Conservation (phyloP, 2,329 filamentous ascomycete genomes). For the Cladophialophora exuberans region DNA sequence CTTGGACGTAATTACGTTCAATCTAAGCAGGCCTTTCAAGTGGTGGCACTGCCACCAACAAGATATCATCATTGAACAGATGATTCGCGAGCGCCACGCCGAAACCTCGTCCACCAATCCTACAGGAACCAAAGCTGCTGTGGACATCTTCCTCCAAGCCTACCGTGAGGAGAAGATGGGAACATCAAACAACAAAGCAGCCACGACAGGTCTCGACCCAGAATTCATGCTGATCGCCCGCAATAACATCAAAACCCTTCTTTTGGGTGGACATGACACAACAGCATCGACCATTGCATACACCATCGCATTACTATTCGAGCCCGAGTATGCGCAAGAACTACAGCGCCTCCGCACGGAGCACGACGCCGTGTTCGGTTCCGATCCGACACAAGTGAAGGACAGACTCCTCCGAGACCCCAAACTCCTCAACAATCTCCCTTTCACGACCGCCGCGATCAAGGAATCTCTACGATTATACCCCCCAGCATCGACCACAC, state of each 20-base stretch:
- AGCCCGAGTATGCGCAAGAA: slow-evolving; percentile 36
- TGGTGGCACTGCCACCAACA: slow-evolving; percentile 9
- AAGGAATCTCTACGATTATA: slow-evolving; percentile 61
- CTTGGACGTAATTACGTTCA: not conserved
- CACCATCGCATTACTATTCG: slow-evolving; percentile 43
- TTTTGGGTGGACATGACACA: slow-evolving; percentile 41
- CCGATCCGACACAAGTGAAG: slow-evolving; percentile 42
- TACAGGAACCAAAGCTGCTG: slow-evolving; percentile 17
- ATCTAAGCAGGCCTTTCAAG: not conserved
- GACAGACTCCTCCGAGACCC: slow-evolving; percentile 36
- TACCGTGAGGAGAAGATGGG: slow-evolving; percentile 16
- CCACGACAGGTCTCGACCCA: slow-evolving; percentile 7
- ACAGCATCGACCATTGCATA: slow-evolving; percentile 37
- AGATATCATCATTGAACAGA: slow-evolving; percentile 4
- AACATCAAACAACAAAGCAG: not conserved
- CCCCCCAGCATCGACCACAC: slow-evolving; percentile 42
- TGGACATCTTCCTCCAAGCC: slow-evolving; percentile 26
- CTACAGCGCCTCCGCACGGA: slow-evolving; percentile 50
- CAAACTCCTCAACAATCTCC: slow-evolving; percentile 46
- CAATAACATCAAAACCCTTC: slow-evolving; percentile 42
- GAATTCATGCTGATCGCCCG: slow-evolving; percentile 19
- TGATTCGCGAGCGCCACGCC: slow-evolving; percentile 12
- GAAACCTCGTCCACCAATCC: not conserved
- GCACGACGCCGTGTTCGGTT: slow-evolving; percentile 56
- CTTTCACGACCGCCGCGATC: slow-evolving; percentile 58